phyloP scores from a whole-genome alignment of 148 eudicot species.

The Rhododendron simsii region DNA sequence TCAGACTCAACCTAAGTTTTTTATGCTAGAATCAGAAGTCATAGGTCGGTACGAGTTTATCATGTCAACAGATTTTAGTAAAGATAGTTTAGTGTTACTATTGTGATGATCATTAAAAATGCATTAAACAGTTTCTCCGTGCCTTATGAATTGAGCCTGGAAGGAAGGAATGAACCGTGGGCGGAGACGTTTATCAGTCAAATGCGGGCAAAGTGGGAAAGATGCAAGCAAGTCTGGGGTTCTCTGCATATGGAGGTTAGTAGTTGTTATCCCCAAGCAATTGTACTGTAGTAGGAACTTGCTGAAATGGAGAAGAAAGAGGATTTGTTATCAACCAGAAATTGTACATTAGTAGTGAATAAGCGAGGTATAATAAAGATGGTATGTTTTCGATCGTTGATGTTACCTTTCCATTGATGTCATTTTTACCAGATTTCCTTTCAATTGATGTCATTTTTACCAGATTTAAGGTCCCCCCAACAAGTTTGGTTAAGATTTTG shows the following conservation, averaged over 20 bases:
- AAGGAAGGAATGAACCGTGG: slow-evolving; percentile 74
- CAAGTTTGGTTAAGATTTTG: neutral
- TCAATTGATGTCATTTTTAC: neutral
- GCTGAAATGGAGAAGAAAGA: neutral
- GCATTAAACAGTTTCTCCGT: slow-evolving; percentile 71
- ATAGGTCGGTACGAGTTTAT: neutral
- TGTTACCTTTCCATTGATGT: neutral
- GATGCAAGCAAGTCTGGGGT: slow-evolving; percentile 66
- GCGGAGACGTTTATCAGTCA: slow-evolving; percentile 53
- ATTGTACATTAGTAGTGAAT: neutral
- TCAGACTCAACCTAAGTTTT: neutral
- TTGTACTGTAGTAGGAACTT: slow-evolving; percentile 38
- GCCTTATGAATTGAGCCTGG: slow-evolving; percentile 78
- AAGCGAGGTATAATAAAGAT: neutral
- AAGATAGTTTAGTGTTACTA: neutral
- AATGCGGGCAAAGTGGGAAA: slow-evolving; percentile 49
- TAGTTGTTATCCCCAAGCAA: slow-evolving; percentile 75
- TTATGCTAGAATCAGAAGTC: neutral
- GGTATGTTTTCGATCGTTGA: neutral
- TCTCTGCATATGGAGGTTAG: slow-evolving; percentile 73
- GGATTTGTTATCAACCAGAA: neutral
- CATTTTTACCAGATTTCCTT: too few species aligned
- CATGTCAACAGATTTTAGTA: neutral
- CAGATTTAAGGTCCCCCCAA: neutral
- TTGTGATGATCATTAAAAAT: neutral